phyloP scores from a whole-genome alignment of 192 early-diverging fungal species.

The Helicostylum pulchrum region DNA sequence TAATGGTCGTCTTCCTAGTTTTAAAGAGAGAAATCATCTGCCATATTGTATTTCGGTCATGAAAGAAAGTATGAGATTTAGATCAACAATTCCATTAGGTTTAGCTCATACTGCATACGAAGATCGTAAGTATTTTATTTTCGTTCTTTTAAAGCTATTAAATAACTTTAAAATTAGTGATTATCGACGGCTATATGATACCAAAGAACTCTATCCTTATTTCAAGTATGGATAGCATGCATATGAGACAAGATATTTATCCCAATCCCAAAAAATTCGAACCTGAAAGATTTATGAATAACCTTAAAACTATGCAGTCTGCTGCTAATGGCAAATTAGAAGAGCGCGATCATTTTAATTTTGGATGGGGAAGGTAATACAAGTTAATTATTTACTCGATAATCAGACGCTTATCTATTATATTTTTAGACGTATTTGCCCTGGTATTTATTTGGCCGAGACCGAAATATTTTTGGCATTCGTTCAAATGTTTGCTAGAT shows the following conservation, averaged over 20 bases:
- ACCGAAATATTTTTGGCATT: not conserved
- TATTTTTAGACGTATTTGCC: slow-evolving; percentile 11
- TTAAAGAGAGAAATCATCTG: not conserved
- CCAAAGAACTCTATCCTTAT: slow-evolving; percentile 46
- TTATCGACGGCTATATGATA: slow-evolving; percentile 38
- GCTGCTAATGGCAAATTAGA: slow-evolving; percentile 14
- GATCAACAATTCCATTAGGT: not conserved
- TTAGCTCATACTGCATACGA: not conserved
- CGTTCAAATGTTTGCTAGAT: not conserved
- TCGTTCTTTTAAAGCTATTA: too few relatives aligned
- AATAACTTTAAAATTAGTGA: not conserved
- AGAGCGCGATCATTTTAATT: slow-evolving; percentile 19
- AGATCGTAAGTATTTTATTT: slow-evolving; percentile 3
- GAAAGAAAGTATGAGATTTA: slow-evolving; percentile 8
- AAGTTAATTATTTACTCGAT: not conserved
- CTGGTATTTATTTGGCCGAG: slow-evolving; percentile 16
- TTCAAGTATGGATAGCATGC: slow-evolving; percentile 48
- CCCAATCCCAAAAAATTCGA: slow-evolving; percentile 44
- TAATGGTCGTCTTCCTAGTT: not conserved
- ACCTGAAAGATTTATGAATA: slow-evolving; percentile 38
- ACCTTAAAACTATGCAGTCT: slow-evolving; percentile 1
- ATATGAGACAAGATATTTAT: slow-evolving; percentile 30
- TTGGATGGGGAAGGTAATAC: slow-evolving; percentile 23
- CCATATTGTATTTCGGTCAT: slow-evolving; percentile 2
- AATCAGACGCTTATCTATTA: not conserved